Base-by-base conservation (phyloP, 805 yeast species). In the Cyberlindnera samutprakarnensis region DNA sequence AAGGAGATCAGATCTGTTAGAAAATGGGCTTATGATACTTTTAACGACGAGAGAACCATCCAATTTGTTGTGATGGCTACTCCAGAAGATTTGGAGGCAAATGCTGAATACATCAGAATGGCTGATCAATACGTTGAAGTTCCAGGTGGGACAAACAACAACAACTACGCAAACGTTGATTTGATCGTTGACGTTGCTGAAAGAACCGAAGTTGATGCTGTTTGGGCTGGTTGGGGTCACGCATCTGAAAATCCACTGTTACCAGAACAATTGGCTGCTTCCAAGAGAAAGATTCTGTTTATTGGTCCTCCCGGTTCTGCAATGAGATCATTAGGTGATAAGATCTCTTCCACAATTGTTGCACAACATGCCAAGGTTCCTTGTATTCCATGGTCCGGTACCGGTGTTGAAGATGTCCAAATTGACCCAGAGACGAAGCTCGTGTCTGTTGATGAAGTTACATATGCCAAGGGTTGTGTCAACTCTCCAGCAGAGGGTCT, bases 161-260 rank as follows among this genome's bases (percentile, higher is more conserved):
- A 92, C 62, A 92, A 92, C 62, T 88, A 88, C 57, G 99, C 99
- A 49, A 92, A 92, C 54, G 99, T 92, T 41, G 98, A 92, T 46
- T 69, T 92, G 41, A 92, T 92, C 58, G 96, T 92, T 29, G 99
- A 92, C 51, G 68, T 92, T 30, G 99, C 99, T 23, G 98, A 92
- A 65, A 81, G 96, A 66, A 81, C 94, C 27, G 75, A 85, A 44
- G 96, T 84, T 35, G 95, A 92, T 57, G 99, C 98, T 17, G 99
- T 92, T 37, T 92, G 99, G 99, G 99, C 99, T 22, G 99, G 99
- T 51, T 92, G 99, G 99, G 99, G 99, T 51, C 98, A 94, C 57
- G 99, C 99, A 18, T 85, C 96, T n/a, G 99, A 92, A 66, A 90
- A 94, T 64, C 99, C 99, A 18, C 59, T 66, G 28, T 73, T 92